A percentile compares a stretch with the other conserved stretches of the same genome.
Evolutionary conservation across 768 basidiomycete species (phyloP).

Genomic region (Ramaria sp.): DNA sequence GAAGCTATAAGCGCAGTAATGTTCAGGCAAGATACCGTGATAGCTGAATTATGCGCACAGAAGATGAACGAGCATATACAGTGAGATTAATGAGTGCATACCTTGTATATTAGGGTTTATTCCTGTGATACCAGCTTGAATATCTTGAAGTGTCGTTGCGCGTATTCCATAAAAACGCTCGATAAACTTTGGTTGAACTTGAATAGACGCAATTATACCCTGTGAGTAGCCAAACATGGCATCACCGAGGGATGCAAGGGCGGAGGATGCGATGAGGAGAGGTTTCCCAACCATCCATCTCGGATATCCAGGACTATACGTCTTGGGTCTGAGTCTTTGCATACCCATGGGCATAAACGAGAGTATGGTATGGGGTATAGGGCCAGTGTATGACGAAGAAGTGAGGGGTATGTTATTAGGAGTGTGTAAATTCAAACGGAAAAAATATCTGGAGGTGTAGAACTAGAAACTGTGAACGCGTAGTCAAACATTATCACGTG

Average conservation of each 20-base stretch:
- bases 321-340: constrained; percentile 20
- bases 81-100: constrained; percentile 13
- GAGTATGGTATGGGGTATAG: too few species aligned
- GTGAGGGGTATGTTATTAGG: too few species aligned
- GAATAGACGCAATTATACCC: constrained; percentile 40
- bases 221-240: constrained; percentile 49
- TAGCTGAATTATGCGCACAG: constrained; percentile 22
- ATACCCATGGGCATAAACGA: background rate
- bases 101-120: constrained; percentile 38
- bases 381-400: too few species aligned
- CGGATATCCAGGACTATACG: constrained; percentile 35
- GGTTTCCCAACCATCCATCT: constrained; percentile 41
- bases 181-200: constrained; percentile 44
- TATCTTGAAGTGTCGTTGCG: constrained; percentile 32
- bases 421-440: too few species aligned
- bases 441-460: too few species aligned
- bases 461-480: too few species aligned
- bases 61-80: background rate
- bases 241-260: constrained; percentile 44
- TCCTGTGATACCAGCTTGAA: constrained; percentile 32
- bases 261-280: constrained; percentile 40
- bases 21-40: constrained; percentile 39
- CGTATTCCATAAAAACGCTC: constrained; percentile 33
- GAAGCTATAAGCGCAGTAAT: constrained; percentile 39
- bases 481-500: too few species aligned